Evolutionary conservation across 2,329 filamentous ascomycete species (phyloP).

Genomic region (Penicillium paneum): DNA sequence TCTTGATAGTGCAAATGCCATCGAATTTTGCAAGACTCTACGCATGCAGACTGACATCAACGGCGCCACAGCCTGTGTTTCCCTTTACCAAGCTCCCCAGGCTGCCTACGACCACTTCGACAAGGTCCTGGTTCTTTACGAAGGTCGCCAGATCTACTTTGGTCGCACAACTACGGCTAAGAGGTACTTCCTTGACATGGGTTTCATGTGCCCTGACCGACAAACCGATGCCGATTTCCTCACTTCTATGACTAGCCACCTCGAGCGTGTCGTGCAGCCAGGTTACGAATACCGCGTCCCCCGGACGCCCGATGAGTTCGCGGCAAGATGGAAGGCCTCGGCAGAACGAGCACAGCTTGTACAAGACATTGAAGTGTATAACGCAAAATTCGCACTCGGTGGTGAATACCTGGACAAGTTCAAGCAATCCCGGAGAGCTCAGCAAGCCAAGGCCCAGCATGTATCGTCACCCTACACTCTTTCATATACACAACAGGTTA

Average conservation of each 20-base stretch:
- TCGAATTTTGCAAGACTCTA: conserved; percentile 45
- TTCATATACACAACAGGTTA: too few species aligned
- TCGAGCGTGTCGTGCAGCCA: conserved; percentile 50
- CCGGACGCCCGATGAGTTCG: too few species aligned
- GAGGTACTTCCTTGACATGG: conserved; percentile 62
- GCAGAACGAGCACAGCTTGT: too few species aligned
- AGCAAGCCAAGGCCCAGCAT: too few species aligned
- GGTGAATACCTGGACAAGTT: too few species aligned
- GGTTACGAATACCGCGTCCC: too few species aligned
- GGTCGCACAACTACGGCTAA: conserved; percentile 59
- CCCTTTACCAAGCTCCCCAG: conserved; percentile 49
- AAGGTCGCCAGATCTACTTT: conserved; percentile 71
- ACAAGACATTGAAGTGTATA: too few species aligned
- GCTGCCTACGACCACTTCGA: conserved; percentile 55
- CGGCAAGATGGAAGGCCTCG: too few species aligned
- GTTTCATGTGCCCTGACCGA: conserved; percentile 50
- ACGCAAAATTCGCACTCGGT: too few species aligned
- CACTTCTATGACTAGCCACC: conserved; percentile 62
- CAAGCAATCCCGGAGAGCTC: too few species aligned
- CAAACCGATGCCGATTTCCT: conserved; percentile 68
- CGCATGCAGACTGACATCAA: too few species aligned
- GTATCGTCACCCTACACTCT: too few species aligned
- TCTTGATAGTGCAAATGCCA: conserved; percentile 49
- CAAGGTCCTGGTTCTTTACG: conserved; percentile 66
- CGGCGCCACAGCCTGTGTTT: conserved; percentile 38